Evolutionary conservation across 1,139 yeast species (phyloP).

Genomic region (Debaryomyces udenii): DNA sequence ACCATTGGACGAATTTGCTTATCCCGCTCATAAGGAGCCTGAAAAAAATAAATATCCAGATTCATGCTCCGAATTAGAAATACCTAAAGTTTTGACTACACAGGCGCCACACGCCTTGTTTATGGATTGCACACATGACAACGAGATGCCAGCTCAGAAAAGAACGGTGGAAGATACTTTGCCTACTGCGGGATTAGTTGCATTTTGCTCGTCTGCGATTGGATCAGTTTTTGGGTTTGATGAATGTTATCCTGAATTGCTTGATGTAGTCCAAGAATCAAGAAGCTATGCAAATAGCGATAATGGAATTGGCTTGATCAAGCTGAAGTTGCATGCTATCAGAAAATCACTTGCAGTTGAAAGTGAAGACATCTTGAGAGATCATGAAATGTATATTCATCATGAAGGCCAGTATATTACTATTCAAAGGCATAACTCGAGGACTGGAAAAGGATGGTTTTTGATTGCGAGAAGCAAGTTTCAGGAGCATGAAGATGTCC

Average conservation of each 20-base stretch:
- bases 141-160: constrained; percentile 84
- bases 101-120: constrained; percentile 88
- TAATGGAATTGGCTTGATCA: constrained; percentile 76
- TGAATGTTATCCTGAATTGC: constrained; percentile 80
- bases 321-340: constrained; percentile 59
- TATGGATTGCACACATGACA: constrained; percentile 98
- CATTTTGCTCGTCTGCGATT: constrained; percentile 90
- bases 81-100: constrained; percentile 64
- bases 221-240: constrained; percentile 96
- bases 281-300: constrained; percentile 60
- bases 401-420: constrained; percentile 93
- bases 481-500: constrained; percentile 42
- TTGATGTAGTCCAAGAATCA: constrained; percentile 80
- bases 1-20: constrained; percentile 72
- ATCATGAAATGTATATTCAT: constrained; percentile 91
- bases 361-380: constrained; percentile 63
- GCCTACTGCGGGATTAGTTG: constrained; percentile 92
- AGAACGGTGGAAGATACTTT: constrained; percentile 93
- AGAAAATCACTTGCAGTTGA: constrained; percentile 65
- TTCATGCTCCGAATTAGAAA: constrained; percentile 57
- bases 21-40: constrained; percentile 56
- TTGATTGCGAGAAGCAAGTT: constrained; percentile 88
- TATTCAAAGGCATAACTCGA: constrained; percentile 81
- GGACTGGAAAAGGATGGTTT: constrained; percentile 87
- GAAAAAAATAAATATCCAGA: constrained; percentile 30